A percentile compares a stretch with the other conserved stretches of the same genome.
These are phyloP conservation scores for Lepraria neglecta DNA, from an alignment of 495 filamentous ascomycete species.

Conservation along the genomic window DNA sequence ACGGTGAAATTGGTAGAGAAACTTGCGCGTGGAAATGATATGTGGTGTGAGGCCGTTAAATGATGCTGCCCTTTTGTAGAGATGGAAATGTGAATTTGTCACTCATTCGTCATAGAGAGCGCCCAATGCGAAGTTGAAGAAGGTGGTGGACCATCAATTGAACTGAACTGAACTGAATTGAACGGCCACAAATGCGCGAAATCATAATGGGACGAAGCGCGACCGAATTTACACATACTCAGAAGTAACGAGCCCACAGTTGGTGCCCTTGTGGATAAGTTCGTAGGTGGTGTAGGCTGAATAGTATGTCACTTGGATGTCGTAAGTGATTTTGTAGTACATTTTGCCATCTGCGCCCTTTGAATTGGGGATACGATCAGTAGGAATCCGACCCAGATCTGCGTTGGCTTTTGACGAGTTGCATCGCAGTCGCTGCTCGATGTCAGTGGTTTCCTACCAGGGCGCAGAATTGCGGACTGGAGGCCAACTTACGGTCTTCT, in stretches of 20 bases:
- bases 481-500: constrained; percentile 5
- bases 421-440: constrained; percentile 5
- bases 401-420: constrained; percentile 23
- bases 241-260: constrained; percentile 28
- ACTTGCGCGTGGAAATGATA: too few relatives aligned
- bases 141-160: background rate
- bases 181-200: background rate
- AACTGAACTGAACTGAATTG: background rate
- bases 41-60: background rate
- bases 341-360: constrained; percentile 24
- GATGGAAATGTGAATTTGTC: background rate
- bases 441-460: background rate
- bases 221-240: constrained; percentile 28
- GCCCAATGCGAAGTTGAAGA: background rate
- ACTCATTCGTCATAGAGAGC: background rate
- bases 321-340: constrained; percentile 28
- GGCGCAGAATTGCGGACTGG: too few relatives aligned
- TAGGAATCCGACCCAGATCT: constrained; percentile 21
- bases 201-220: too few relatives aligned
- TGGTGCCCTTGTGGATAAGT: constrained; percentile 26
- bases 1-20: too few relatives aligned
- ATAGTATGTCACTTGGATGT: constrained; percentile 29
- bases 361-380: background rate
- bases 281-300: constrained; percentile 32
- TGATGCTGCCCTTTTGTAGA: background rate